Percentiles rank a stretch among this genome's conserved stretches.
Evolutionary conservation across 192 early-diverging fungal genomes (phyloP).

Genomic region (Coemansia sp.): DNA sequence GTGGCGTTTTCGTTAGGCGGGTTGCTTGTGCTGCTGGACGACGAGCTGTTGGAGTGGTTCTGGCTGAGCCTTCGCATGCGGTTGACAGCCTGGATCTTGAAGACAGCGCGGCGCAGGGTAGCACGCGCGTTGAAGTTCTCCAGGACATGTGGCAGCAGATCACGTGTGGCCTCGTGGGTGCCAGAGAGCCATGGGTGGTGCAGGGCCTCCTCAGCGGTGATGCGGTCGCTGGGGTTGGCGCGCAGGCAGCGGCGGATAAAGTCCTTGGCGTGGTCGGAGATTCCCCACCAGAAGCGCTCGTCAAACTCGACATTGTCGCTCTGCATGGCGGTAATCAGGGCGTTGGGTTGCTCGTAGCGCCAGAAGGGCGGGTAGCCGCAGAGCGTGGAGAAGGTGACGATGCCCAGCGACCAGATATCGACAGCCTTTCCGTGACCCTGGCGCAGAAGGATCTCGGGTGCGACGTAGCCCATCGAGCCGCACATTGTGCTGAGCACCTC

Average conservation of each 20-base stretch:
- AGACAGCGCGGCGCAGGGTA: slow-evolving; percentile 52
- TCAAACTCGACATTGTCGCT: slow-evolving; percentile 69
- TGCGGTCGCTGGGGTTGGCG: slow-evolving; percentile 69
- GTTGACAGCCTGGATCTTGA: slow-evolving; percentile 54
- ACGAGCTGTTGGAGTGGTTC: neutral
- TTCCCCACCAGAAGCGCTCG: slow-evolving; percentile 75
- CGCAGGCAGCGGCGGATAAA: slow-evolving; percentile 69
- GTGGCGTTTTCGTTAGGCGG: slow-evolving; percentile 18
- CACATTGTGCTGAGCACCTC: slow-evolving; percentile 78
- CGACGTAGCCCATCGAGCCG: slow-evolving; percentile 84
- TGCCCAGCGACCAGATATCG: slow-evolving; percentile 93
- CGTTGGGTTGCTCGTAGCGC: slow-evolving; percentile 60
- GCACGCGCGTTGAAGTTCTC: slow-evolving; percentile 61
- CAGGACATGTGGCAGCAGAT: slow-evolving; percentile 81
- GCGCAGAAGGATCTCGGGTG: slow-evolving; percentile 83
- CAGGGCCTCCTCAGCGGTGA: slow-evolving; percentile 80
- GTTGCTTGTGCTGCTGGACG: slow-evolving; percentile 12
- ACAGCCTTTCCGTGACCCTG: slow-evolving; percentile 86
- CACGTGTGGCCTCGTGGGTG: slow-evolving; percentile 61
- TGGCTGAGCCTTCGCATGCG: slow-evolving; percentile 43
- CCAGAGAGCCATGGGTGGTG: slow-evolving; percentile 82
- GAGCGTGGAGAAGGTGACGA: slow-evolving; percentile 86
- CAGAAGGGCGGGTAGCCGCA: slow-evolving; percentile 82
- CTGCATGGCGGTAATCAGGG: slow-evolving; percentile 60
- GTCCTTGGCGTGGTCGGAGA: slow-evolving; percentile 76